Percentiles rank a stretch among this genome's conserved stretches.
Conservation (phyloP, 768 basidiomycete species). For the Sarcodon aspratus region DNA sequence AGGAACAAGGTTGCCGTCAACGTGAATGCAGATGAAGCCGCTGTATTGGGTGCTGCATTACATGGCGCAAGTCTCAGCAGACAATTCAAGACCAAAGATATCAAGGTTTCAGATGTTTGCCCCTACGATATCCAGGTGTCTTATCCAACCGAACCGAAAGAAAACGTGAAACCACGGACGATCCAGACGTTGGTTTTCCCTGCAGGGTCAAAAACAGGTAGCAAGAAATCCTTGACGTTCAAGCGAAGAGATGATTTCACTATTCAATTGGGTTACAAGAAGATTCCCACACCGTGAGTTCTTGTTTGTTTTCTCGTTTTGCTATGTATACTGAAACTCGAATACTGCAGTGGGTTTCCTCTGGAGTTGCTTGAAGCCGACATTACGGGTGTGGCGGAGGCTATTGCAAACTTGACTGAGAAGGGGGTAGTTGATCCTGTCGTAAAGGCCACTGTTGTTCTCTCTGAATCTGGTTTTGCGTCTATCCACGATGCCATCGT, state of each 20-base stretch:
- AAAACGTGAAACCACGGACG: constrained; percentile 41
- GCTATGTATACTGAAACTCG: background rate
- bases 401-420: constrained; percentile 75
- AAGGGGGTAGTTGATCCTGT: constrained; percentile 73
- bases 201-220: constrained; percentile 60
- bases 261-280: constrained; percentile 71
- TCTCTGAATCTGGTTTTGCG: constrained; percentile 83
- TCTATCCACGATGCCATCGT: constrained; percentile 71
- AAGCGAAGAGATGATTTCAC: constrained; percentile 78
- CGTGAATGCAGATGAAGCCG: constrained; percentile 95
- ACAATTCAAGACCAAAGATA: constrained; percentile 92
- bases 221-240: constrained; percentile 80
- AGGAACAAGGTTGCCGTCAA: constrained; percentile 82
- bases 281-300: constrained; percentile 44
- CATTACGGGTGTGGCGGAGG: constrained; percentile 62
- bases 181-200: constrained; percentile 76
- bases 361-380: constrained; percentile 64
- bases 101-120: constrained; percentile 69
- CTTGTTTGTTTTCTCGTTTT: constrained; percentile 5
- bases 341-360: constrained; percentile 47
- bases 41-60: constrained; percentile 86
- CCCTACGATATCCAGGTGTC: constrained; percentile 74
- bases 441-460: constrained; percentile 71
- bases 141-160: constrained; percentile 54
- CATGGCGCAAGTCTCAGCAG: constrained; percentile 82